phyloP scores from a whole-genome alignment of 176 grass and related monocot genomes.

The Ensete glaucum region DNA sequence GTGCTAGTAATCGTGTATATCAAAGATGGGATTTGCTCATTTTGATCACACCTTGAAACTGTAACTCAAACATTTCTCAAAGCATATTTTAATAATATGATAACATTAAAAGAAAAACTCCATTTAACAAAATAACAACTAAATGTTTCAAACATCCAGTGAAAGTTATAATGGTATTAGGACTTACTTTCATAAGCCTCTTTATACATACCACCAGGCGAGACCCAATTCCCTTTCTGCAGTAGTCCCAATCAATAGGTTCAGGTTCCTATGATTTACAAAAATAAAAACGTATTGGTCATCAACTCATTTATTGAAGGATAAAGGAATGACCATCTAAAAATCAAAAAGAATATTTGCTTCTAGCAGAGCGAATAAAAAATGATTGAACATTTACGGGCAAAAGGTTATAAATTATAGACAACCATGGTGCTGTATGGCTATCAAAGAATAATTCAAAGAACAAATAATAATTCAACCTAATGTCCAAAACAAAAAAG shows the following conservation, averaged over 20 bases:
- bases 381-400: no score
- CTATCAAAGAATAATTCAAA: no score
- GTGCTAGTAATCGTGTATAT: no score
- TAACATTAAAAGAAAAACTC: not conserved
- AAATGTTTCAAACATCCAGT: not conserved
- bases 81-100: not conserved
- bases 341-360: no score
- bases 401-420: no score
- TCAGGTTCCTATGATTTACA: conserved; percentile 48
- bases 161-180: not conserved
- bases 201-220: conserved; percentile 71
- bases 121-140: not conserved
- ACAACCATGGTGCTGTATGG: no score
- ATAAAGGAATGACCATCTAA: not conserved
- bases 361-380: no score
- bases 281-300: not conserved
- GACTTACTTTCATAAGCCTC: conserved; percentile 77
- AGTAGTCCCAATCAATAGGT: conserved; percentile 81
- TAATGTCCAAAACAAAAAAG: not conserved
- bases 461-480: not conserved
- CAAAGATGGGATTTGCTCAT: no score
- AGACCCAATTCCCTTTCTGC: conserved; percentile 75
- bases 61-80: no score
- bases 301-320: not conserved
- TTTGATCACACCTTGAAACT: no score